phyloP scores from a whole-genome alignment of 2,329 filamentous ascomycete genomes.

The Trichoderma pleuroti region DNA sequence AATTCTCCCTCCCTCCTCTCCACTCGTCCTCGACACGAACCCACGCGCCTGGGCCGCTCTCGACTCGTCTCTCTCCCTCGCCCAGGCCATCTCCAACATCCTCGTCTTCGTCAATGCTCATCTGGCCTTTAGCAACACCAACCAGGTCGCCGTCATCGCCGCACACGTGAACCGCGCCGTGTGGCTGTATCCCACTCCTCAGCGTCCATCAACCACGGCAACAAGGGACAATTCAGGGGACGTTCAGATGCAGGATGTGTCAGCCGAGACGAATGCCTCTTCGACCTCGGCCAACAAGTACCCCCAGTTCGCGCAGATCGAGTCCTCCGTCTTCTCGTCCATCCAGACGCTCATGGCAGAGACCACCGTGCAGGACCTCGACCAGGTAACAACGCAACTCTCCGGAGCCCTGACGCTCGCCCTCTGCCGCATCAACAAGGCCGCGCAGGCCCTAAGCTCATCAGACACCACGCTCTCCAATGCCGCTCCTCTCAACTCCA shows the following conservation, averaged over 20 bases:
- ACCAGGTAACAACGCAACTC: slow-evolving; percentile 78
- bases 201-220: slow-evolving; percentile 22
- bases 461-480: slow-evolving; percentile 30
- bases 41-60: slow-evolving; percentile 89
- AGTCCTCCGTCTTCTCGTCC: slow-evolving; percentile 72
- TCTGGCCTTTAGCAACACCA: slow-evolving; percentile 87
- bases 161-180: slow-evolving; percentile 81
- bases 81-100: slow-evolving; percentile 79
- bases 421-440: slow-evolving; percentile 85
- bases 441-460: slow-evolving; percentile 61
- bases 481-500: slow-evolving; percentile 24
- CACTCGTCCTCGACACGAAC: slow-evolving; percentile 92
- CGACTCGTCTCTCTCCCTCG: slow-evolving; percentile 69
- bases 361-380: slow-evolving; percentile 63
- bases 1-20: slow-evolving; percentile 78
- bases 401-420: slow-evolving; percentile 88
- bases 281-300: slow-evolving; percentile 75
- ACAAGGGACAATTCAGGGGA: slow-evolving; percentile 44
- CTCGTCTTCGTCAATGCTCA: slow-evolving; percentile 97
- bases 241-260: slow-evolving; percentile 53
- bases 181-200: slow-evolving; percentile 76
- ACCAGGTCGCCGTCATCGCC: slow-evolving; percentile 87
- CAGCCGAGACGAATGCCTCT: slow-evolving; percentile 35
- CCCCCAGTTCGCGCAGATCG: slow-evolving; percentile 83
- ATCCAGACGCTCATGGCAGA: slow-evolving; percentile 68